A percentile compares a stretch with the other conserved stretches of the same genome.
These are phyloP conservation scores for Aspergillus coremiiformis DNA, from an alignment of 495 filamentous ascomycete species.

Conservation along the genomic window DNA sequence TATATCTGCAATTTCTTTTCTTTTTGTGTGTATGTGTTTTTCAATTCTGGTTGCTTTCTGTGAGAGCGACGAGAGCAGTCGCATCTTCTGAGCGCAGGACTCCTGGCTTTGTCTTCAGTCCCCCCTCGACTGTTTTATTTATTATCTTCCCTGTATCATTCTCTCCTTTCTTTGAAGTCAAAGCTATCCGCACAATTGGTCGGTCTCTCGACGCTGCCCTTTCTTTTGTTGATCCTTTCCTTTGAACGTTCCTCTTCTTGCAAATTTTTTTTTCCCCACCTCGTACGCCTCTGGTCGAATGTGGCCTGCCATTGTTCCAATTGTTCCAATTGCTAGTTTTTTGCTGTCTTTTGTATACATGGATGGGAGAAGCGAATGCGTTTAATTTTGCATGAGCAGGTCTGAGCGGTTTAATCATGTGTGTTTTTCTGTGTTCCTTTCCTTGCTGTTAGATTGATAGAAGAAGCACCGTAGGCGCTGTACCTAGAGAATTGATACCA, in stretches of 20 bases:
- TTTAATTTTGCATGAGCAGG: conserved; percentile 11
- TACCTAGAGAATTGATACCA: conserved; percentile 21
- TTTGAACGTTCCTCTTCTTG: neutral
- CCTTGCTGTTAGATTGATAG: conserved; percentile 19
- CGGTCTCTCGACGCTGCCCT: neutral
- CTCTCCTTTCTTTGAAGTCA: conserved; percentile 1
- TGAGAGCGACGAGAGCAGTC: neutral
- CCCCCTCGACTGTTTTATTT: neutral
- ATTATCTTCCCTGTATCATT: neutral
- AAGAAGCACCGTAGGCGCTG: conserved; percentile 11
- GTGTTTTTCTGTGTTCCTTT: conserved; percentile 4
- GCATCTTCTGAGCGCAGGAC: neutral
- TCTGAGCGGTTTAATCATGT: conserved; percentile 18
- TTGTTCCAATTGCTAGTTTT: conserved; percentile 7
- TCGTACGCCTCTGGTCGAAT: conserved; percentile 5
- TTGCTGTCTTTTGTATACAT: conserved; percentile 15
- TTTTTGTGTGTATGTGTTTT: neutral
- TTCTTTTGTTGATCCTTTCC: conserved; percentile 1
- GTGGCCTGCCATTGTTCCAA: conserved; percentile 11
- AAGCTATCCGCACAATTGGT: neutral
- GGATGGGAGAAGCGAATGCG: conserved; percentile 14
- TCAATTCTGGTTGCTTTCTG: neutral
- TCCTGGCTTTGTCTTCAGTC: neutral
- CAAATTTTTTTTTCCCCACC: neutral
- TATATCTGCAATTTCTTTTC: conserved; percentile 1